Evolutionary conservation across 257 asterid species (phyloP), one percentile per base, ranked within the genome.

Genomic region (Galeopsis tetrahit): DNA sequence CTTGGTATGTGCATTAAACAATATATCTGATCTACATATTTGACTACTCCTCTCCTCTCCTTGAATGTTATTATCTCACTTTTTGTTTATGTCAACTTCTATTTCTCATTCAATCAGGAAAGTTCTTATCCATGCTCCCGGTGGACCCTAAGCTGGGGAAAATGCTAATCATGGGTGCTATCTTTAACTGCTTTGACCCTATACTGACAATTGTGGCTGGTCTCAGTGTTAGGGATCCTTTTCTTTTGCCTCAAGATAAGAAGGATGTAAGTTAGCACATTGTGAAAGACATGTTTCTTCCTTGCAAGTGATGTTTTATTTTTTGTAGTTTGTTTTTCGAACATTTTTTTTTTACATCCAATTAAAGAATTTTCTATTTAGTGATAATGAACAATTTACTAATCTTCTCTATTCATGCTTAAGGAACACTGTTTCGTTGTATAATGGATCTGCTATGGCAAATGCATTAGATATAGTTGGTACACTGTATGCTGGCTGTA

Each of bases 101-200:
- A 34, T 62, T 73, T 62, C 64, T 72, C 17, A 4, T 78, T 80
- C 73, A 53, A 76, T 74, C 93, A 94, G 99, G 99, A 61, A 86
- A 88, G 78, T 90, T 82, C 82, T 75, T 94, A 80, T 85, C 98
- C 2, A 89, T 91, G 75, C 96, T 94, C 72, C 99, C 99, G 46
- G 98, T 95, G 83, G 99, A 95, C 81, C 99, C 99, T 66, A 95
- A 95, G 82, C 93, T 92, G 55, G 98, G 99, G 76, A 95, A 95
- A 82, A 95, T 95, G 99, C 90, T 95, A 76, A 78, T 95, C 21
- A 88, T 92, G 96, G 99, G 99, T 77, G 86, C 97, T 74, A 84
- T 95, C 48, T 92, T 87, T 73, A 76, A 83, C 78, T 95, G 99
- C 90, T 92, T 91, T 78, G 98, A 95, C 80, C 99, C 99, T 55